phyloP scores from a whole-genome alignment of 331 rosid species.

The Malus hybrid region DNA sequence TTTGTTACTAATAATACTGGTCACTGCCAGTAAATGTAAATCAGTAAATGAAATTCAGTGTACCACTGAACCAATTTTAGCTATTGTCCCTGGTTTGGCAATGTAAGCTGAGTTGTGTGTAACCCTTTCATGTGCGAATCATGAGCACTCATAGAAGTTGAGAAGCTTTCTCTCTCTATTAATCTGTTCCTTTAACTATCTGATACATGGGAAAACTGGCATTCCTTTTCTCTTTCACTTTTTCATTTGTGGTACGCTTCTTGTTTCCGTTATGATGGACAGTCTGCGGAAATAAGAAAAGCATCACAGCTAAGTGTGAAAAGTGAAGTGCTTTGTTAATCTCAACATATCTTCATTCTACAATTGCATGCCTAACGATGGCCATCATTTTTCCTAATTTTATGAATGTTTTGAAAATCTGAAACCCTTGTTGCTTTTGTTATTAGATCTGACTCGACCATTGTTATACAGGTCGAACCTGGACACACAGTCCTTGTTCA shows the following conservation, averaged over 20 bases:
- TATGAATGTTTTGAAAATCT: not conserved
- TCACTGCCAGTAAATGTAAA: too few species aligned
- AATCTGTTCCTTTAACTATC: not conserved
- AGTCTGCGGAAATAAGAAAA: not conserved
- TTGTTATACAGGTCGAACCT: slow-evolving; percentile 47
- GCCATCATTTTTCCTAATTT: not conserved
- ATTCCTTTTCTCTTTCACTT: not conserved
- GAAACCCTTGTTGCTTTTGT: not conserved
- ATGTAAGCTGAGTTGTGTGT: too few species aligned
- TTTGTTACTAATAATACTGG: too few species aligned
- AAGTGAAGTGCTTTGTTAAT: not conserved
- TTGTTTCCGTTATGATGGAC: not conserved
- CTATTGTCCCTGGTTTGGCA: too few species aligned
- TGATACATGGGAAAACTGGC: not conserved
- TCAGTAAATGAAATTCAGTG: too few species aligned
- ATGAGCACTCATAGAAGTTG: not conserved
- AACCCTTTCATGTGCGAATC: not conserved
- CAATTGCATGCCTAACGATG: not conserved
- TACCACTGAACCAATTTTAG: too few species aligned
- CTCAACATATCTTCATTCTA: not conserved
- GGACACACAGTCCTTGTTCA: slow-evolving; percentile 67
- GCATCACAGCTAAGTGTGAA: not conserved
- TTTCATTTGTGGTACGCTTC: not conserved
- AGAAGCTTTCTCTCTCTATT: not conserved
- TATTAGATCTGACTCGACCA: not conserved